Evolutionary conservation across 805 yeast genomes (phyloP).

Genomic region (Pichia kluyveri): DNA sequence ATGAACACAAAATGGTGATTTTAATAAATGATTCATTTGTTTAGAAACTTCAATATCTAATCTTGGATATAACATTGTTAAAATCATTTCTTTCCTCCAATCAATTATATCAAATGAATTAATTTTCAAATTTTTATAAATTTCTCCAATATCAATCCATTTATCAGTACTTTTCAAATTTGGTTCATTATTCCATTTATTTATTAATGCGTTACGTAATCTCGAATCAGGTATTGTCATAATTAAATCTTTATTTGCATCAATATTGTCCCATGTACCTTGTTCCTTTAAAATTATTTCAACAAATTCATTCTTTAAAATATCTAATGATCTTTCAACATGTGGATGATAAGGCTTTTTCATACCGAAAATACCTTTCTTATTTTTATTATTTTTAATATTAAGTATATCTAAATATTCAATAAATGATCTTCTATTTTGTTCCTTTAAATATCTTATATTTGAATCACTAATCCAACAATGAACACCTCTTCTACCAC

Average conservation of each 20-base stretch:
- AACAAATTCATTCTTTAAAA: slow-evolving; percentile 54
- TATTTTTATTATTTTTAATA: slow-evolving; percentile 36
- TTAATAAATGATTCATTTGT: slow-evolving; percentile 82
- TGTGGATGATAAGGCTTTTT: slow-evolving; percentile 88
- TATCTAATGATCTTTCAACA: slow-evolving; percentile 62
- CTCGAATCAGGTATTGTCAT: slow-evolving; percentile 55
- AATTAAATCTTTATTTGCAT: slow-evolving; percentile 46
- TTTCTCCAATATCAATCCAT: slow-evolving; percentile 67
- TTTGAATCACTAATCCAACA: slow-evolving; percentile 92
- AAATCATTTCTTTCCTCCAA: slow-evolving; percentile 70
- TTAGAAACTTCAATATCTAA: slow-evolving; percentile 89
- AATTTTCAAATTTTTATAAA: slow-evolving; percentile 32
- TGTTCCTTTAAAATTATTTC: slow-evolving; percentile 68
- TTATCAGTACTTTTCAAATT: slow-evolving; percentile 49
- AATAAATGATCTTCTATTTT: slow-evolving; percentile 65
- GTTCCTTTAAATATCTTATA: slow-evolving; percentile 68
- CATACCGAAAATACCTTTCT: slow-evolving; percentile 39
- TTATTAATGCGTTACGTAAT: slow-evolving; percentile 42
- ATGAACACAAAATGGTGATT: slow-evolving; percentile 94
- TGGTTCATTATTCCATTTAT: slow-evolving; percentile 50
- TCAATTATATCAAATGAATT: slow-evolving; percentile 41
- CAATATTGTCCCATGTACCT: slow-evolving; percentile 69
- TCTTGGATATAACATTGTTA: slow-evolving; percentile 80
- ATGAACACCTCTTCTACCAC: slow-evolving; percentile 98
- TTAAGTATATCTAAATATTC: slow-evolving; percentile 74